Base-by-base conservation (phyloP, 495 filamentous ascomycete genomes). In the Aspergillus wentii region DNA sequence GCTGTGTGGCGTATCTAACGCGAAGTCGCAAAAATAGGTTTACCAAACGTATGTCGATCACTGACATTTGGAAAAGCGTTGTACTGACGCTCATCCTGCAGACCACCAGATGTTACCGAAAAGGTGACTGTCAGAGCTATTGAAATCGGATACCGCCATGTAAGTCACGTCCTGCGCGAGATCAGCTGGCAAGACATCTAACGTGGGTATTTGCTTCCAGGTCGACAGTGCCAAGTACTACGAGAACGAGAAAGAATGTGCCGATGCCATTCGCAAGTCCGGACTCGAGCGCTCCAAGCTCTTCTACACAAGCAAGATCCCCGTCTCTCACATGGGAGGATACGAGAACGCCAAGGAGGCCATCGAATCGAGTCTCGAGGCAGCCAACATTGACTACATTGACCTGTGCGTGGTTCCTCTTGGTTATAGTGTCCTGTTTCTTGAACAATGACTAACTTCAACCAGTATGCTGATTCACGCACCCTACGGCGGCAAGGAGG, bases 91-190 rank as follows among this genome's bases (percentile, higher is more conserved):
- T 30, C 15, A 3, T 20, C 30, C 17, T 21, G 13, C 35, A 78
- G 71, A 8, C 78, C 78, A 5, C 52, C 76, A n/a, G 57, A 66
- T 53, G 61, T 69, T 11, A 73, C 75, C 17, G 74, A 79, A 62
- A 59, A 64, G 29, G 70, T 82, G 29, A 66, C 76, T 20, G 39
- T 69, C 7, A 75, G 87, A 46, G 79, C 87, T 3, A 59, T 92
- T 33, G 67, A 80, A 48, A 53, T 61, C 4, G 86, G 86, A 25
- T 92, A 90, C 46, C 79, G 81, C 29, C 86, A 87, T 61, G 79
- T 82, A 58, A 41, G 71, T 28, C 8, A 22, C 15, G 14, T 1
- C 21, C 14, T 22, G 17, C 23, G 17, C 25, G 3, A 30, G 26
- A 17, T 30, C 17, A 17, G n/a, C 21, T 21, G 25, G 7, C 15